Conservation (phyloP, 177 flowering plant species). For the Vitis hybrid region DNA sequence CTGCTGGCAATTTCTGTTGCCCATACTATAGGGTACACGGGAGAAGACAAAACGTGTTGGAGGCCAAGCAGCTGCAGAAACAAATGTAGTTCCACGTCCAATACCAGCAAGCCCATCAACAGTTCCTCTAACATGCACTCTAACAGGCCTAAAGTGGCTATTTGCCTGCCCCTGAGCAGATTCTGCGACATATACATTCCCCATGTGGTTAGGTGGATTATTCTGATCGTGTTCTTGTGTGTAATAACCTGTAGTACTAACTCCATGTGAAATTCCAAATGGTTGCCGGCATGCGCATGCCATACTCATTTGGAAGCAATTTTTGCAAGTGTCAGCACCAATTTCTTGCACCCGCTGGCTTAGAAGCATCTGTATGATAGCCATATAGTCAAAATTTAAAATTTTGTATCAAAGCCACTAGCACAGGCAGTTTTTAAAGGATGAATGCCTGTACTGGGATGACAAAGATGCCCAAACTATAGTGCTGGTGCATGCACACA, state of each 20-base stretch:
- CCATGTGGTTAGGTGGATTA: slow-evolving; percentile 47
- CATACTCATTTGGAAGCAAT: slow-evolving; percentile 65
- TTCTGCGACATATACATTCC: slow-evolving; percentile 67
- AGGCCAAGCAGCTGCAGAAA: slow-evolving; percentile 74
- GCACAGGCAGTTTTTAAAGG: background rate
- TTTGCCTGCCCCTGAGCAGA: slow-evolving; percentile 68
- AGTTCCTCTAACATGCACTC: slow-evolving; percentile 89
- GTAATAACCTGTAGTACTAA: slow-evolving; percentile 50
- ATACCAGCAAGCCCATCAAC: slow-evolving; percentile 96
- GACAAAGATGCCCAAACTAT: background rate
- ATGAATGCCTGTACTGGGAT: background rate
- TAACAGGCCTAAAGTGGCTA: slow-evolving; percentile 74
- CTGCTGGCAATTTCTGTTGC: slow-evolving; percentile 76
- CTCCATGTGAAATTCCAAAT: slow-evolving; percentile 66
- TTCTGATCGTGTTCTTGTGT: slow-evolving; percentile 75
- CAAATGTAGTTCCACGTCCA: slow-evolving; percentile 85
- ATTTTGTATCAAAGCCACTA: background rate
- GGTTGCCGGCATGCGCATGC: slow-evolving; percentile 80
- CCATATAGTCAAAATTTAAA: background rate
- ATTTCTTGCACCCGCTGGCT: slow-evolving; percentile 88
- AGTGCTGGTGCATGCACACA: background rate
- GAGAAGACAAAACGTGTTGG: slow-evolving; percentile 94
- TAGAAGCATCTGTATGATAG: slow-evolving; percentile 73
- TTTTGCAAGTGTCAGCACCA: slow-evolving; percentile 87
- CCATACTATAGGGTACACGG: slow-evolving; percentile 85